Conservation (phyloP, 495 filamentous ascomycete species). For the Tuber brumale region DNA sequence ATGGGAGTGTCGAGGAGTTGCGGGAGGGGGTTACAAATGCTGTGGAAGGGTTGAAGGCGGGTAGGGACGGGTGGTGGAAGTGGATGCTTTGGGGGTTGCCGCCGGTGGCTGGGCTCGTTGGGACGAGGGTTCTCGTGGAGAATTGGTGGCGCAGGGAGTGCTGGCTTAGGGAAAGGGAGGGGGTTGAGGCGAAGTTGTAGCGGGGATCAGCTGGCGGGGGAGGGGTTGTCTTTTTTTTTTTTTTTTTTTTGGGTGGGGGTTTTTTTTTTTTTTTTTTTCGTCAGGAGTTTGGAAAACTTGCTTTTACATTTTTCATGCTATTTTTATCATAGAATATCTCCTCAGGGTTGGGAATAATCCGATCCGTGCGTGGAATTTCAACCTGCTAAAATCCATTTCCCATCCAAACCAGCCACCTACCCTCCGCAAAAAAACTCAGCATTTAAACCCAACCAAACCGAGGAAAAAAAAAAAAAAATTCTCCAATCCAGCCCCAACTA, state of each 20-base stretch:
- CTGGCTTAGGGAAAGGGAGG: slow-evolving; percentile 62
- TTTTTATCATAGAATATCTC: neutral
- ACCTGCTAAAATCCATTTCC: neutral
- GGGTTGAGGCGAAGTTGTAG: slow-evolving; percentile 64
- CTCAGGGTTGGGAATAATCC: neutral
- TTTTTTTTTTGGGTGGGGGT: neutral
- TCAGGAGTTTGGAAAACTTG: neutral
- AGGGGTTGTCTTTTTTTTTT: too few relatives aligned
- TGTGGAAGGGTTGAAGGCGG: slow-evolving; percentile 57
- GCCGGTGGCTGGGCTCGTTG: slow-evolving; percentile 60
- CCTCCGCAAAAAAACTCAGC: slow-evolving; percentile 18
- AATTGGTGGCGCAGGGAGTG: slow-evolving; percentile 59
- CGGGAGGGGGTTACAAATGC: slow-evolving; percentile 53
- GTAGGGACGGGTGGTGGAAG: slow-evolving; percentile 73
- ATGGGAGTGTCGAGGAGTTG: slow-evolving; percentile 62
- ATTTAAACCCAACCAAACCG: slow-evolving; percentile 48
- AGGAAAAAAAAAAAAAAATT: neutral
- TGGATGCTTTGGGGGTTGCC: slow-evolving; percentile 65
- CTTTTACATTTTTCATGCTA: neutral
- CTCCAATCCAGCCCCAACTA: neutral
- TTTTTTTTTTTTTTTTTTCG: neutral
- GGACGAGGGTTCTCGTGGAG: slow-evolving; percentile 58
- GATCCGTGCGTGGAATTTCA: neutral
- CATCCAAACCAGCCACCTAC: neutral
- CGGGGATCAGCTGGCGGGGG: neutral